Conservation (phyloP, 768 basidiomycete species). For the Cyclocybe aegerita region DNA sequence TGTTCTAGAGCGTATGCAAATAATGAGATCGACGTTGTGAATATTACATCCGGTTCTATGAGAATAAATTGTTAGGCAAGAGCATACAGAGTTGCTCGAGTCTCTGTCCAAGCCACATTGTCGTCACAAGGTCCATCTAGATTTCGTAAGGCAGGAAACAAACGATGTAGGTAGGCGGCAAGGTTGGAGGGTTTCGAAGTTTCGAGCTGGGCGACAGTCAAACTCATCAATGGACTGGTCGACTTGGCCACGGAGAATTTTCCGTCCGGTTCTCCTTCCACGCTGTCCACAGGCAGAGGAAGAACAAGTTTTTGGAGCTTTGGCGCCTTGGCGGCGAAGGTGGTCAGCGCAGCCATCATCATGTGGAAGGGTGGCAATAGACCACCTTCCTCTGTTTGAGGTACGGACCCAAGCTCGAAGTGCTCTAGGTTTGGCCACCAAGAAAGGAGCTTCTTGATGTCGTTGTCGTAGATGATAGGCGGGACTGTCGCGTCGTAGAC, state of each 20-base stretch:
- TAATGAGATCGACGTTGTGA: too few relatives aligned
- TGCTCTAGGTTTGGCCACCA: conserved; percentile 47
- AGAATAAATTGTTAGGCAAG: not conserved
- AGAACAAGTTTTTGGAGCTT: conserved; percentile 29
- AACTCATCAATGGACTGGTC: conserved; percentile 25
- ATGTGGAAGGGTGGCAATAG: conserved; percentile 16
- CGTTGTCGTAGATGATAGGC: conserved; percentile 34
- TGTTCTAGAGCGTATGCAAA: too few relatives aligned
- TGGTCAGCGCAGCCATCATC: conserved; percentile 26
- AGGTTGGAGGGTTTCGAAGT: conserved; percentile 24
- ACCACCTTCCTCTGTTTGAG: conserved; percentile 21
- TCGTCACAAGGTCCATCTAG: conserved; percentile 33
- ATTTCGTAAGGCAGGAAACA: conserved; percentile 39
- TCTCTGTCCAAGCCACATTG: conserved; percentile 26
- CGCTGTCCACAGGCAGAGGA: conserved; percentile 21
- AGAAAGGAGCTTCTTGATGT: conserved; percentile 33
- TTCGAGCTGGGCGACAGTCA: conserved; percentile 33
- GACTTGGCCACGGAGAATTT: conserved; percentile 5
- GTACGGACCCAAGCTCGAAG: conserved; percentile 38
- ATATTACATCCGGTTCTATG: too few relatives aligned
- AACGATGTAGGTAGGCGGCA: conserved; percentile 26
- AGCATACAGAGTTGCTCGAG: conserved; percentile 1
- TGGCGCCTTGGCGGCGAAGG: conserved; percentile 23
- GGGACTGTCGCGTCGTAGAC: conserved; percentile 40
- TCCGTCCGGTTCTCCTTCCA: not conserved